Evolutionary conservation across 768 basidiomycete species (phyloP).

Genomic region (Tricholoma sp.): DNA sequence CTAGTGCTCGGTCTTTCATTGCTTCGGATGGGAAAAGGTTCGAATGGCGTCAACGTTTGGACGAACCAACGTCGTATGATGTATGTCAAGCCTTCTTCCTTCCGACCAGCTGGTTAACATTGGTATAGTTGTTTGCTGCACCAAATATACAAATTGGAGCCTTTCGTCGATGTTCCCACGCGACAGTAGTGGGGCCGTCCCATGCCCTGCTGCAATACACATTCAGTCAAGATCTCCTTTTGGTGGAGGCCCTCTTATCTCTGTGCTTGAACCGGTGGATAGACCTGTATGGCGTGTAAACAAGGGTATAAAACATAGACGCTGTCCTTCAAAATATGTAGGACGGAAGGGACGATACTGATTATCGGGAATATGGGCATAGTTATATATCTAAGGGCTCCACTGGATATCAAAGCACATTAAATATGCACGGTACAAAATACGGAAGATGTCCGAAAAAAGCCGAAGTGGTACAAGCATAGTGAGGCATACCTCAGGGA

Average conservation of each 20-base stretch:
- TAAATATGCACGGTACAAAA: conserved; percentile 12
- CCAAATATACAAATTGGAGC: conserved; percentile 48
- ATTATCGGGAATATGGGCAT: conserved; percentile 14
- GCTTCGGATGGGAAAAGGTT: conserved; percentile 52
- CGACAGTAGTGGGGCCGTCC: conserved; percentile 57
- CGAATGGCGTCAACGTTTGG: conserved; percentile 58
- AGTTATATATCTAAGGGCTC: conserved; percentile 15
- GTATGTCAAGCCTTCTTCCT: conserved; percentile 32
- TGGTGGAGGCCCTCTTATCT: conserved; percentile 60
- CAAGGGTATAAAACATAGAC: conserved; percentile 1
- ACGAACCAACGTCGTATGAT: conserved; percentile 52
- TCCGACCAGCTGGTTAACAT: conserved; percentile 1
- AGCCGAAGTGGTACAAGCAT: conserved; percentile 1
- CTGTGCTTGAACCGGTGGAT: conserved; percentile 73
- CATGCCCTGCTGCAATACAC: conserved; percentile 60
- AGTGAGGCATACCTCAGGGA: conserved; percentile 17
- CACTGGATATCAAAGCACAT: conserved; percentile 17
- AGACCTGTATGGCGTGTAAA: conserved; percentile 49
- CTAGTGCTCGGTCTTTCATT: conserved; percentile 57
- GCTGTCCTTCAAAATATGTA: conserved; percentile 1
- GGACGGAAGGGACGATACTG: conserved; percentile 3
- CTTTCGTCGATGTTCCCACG: conserved; percentile 48
- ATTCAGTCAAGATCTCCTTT: conserved; percentile 54
- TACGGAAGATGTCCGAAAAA: conserved; percentile 8
- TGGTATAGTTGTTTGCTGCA: conserved; percentile 40